Evolutionary conservation across 371 early-diverging fungal genomes (phyloP), one percentile per base, ranked within the genome.

Genomic region (Quaeritorhiza haematococci): DNA sequence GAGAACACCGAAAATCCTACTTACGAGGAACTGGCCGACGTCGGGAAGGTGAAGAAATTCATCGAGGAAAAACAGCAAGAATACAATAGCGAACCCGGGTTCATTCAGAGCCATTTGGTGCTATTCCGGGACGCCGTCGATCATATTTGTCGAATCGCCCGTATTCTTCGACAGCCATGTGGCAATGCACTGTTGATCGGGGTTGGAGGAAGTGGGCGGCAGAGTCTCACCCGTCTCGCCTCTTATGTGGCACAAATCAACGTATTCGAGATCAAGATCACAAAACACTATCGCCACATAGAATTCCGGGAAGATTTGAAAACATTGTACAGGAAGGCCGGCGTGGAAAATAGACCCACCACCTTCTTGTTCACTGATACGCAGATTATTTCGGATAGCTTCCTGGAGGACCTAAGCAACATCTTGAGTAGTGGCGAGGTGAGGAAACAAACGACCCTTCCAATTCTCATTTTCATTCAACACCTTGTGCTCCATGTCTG

Each of bases 221-320:
- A 78, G 49, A 62, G 64, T 8, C 55, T 82, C 24, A 61, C 82
- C 2, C 54, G 72, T 1, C 62, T 82, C 1, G 79, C 82, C 0
- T 66, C 79, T 0, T 81, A 68, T 51, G 53, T 79, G 8, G 77
- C 68, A 1, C 72, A 72, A 7, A 71, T 54, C 7, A 45, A 41
- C 2, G 64, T 72, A 8, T 81, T 75, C 62, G 82, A 80, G 63
- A 79, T 82, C 55, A 69, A 75, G 52, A 71, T 79, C 33, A 67
- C 82, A 23, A 78, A 79, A 53, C 62, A 79, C 42, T 81, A 81
- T 59, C 57, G 79, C 26, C 66, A 74, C 33, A 48, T 52, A 5
- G 78, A 81, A 27, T 78, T 79, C 60, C 53, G 76, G 3, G 83
- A 81, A 49, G 83, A 82, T 53, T 55, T 82, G 41, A 82, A 82